Base-by-base conservation (phyloP, 1,284 basidiomycete species). In the Puccinia horiana region DNA sequence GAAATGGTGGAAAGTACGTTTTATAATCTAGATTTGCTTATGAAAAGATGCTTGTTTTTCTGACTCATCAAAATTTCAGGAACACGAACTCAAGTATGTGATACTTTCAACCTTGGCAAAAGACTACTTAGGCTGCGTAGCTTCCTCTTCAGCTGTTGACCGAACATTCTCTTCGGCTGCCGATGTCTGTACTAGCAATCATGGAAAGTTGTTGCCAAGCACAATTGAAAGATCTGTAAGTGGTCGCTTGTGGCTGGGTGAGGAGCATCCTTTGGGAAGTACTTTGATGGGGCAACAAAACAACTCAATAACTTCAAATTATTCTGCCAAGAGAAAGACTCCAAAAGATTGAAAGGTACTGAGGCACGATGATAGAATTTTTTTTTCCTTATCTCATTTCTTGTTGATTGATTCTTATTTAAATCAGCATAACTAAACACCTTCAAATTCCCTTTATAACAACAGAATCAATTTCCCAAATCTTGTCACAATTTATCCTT, bases 121-220 rank as follows among this genome's bases (percentile, higher is more conserved):
- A 74, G 72, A 74, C 35, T 75, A 56, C n/a, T 40, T 58, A 18
- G 54, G 49, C 35, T 58, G 29, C 14, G 2, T 40, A 58, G 73
- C 49, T 0, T 56, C 52, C 26, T 75, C 73, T 58, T 54, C 29
- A 29, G 26, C 56, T n/a, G 73, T 58, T 5, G 29, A 74, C 32
- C 29, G 72, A 16, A 74, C 49, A 12, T 74, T 56, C 20, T 74
- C 72, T 1, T 37, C 29, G 18, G 72, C 72, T 35, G 72, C 72
- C 8, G 72, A 74, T 74, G 72, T 74, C 42, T 74, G 72, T 35
- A 12, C 47, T 37, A 40, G 32, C 2, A 37, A 8, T 49, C 29
- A 32, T 40, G 73, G 73, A 35, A 58, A 35, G 5, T 42, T 75
- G 52, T 35, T 12, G 12, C 49, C 73, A 3, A 52, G 49, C 26